phyloP scores from a whole-genome alignment of 345 rosid species.

The Salix caprea region DNA sequence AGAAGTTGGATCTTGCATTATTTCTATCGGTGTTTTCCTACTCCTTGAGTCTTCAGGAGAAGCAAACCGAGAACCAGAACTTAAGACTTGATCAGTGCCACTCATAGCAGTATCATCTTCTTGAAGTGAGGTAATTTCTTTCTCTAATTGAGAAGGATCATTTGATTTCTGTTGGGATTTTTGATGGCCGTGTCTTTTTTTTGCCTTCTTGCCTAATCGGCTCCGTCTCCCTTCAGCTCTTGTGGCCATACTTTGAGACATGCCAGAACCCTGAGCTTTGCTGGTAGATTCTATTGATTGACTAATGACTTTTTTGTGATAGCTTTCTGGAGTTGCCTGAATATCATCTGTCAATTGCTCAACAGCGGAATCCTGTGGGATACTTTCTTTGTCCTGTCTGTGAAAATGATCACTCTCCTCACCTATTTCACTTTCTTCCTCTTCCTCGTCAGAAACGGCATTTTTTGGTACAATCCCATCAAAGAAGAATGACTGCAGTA shows the following conservation, averaged over 20 bases:
- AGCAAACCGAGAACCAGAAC: slow-evolving; percentile 76
- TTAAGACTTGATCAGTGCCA: slow-evolving; percentile 75
- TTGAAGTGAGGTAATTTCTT: slow-evolving; percentile 65
- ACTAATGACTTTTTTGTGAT: slow-evolving; percentile 38
- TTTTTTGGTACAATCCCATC: slow-evolving; percentile 71
- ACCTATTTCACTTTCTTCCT: slow-evolving; percentile 55
- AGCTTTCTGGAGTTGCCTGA: slow-evolving; percentile 49
- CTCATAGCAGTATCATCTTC: slow-evolving; percentile 85
- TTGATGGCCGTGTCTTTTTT: slow-evolving; percentile 83
- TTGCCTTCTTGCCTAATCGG: slow-evolving; percentile 92
- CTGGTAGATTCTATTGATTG: slow-evolving; percentile 48
- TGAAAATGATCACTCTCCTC: slow-evolving; percentile 43
- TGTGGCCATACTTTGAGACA: slow-evolving; percentile 39
- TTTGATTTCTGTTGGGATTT: slow-evolving; percentile 55
- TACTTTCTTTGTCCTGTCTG: slow-evolving; percentile 39
- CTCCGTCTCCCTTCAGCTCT: slow-evolving; percentile 65
- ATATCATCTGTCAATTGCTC: slow-evolving; percentile 44
- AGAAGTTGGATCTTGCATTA: slow-evolving; percentile 47
- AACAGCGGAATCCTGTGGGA: slow-evolving; percentile 43
- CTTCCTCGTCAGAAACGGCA: slow-evolving; percentile 79
- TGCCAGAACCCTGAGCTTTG: slow-evolving; percentile 47
- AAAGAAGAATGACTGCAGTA: slow-evolving; percentile 74
- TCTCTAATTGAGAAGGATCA: slow-evolving; percentile 54
- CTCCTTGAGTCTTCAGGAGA: slow-evolving; percentile 79
- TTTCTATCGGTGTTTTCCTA: slow-evolving; percentile 77